Base-by-base conservation (phyloP, 306 rosid species). In the Carpinus fangiana region DNA sequence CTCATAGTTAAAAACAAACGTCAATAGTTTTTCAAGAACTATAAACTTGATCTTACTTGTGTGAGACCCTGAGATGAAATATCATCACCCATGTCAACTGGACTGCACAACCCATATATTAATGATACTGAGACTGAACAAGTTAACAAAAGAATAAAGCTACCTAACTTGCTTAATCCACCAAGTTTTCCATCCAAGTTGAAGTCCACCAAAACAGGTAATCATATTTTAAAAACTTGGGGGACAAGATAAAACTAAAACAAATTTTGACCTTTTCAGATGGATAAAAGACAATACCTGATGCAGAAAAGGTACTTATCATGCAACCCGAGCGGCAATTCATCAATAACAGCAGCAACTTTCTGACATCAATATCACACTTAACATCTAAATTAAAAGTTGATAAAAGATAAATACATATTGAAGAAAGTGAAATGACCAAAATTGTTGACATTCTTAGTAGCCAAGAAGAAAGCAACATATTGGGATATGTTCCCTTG, bases 241-340 rank as follows among this genome's bases (percentile, higher is more conserved):
- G 21, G 31, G 43, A 13, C 7, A 50, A 23, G 16, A 23, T 20
- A 41, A 18, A n/a, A 18, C 13, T 3, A 4, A 13, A 23, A 14
- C 45, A 16, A 74, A 57, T 70, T 59, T 73, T 73, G 26, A 31
- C 21, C n/a, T 3, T 80, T 79, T 84, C 75, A 48, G 45, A 56
- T 41, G 70, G 60, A 72, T 59, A 81, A 73, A 67, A 70, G 74
- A 56, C 47, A 13, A 50, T 79, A 92, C 98, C 98, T 92, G 86
- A 90, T 87, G 73, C 90, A 87, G 76, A 95, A 95, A 78, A 91
- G 93, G 89, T 88, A 95, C 84, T 90, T 94, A 23, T 94, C 97
- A 23, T 79, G 90, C 87, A 94, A 84, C 55, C 90, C 80, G 65
- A 94, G 93, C 68, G 98, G 97, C 76, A 89, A 77, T 80, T 70